These are phyloP conservation scores for Colletotrichum sp. DNA, from an alignment of 2,329 filamentous ascomycete species.

Conservation along the genomic window DNA sequence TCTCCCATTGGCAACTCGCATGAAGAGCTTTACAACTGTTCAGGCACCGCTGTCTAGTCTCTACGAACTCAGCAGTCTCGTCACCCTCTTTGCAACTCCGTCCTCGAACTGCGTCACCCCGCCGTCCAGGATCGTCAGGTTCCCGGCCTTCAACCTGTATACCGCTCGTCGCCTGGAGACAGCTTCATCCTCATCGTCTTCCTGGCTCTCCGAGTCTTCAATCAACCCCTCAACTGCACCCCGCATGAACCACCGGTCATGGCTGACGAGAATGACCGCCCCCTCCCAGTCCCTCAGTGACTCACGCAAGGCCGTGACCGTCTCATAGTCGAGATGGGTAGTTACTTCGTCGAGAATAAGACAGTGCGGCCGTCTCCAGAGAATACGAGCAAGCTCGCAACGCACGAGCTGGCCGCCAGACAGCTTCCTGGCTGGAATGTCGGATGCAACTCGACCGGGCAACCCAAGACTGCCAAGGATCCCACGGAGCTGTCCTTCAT, in stretches of 20 bases:
- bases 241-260: conserved; percentile 83
- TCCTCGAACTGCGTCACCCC: conserved; percentile 72
- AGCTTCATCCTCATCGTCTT: conserved; percentile 49
- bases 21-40: background rate
- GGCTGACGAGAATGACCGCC: conserved; percentile 77
- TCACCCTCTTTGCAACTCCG: conserved; percentile 64
- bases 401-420: conserved; percentile 81
- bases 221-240: conserved; percentile 70
- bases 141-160: conserved; percentile 65
- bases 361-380: conserved; percentile 73
- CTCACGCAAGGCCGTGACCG: conserved; percentile 72
- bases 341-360: conserved; percentile 83
- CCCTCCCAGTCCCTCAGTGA: conserved; percentile 74
- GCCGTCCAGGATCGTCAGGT: conserved; percentile 57
- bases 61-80: conserved; percentile 39
- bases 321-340: conserved; percentile 85
- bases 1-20: background rate
- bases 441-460: conserved; percentile 71
- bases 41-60: background rate
- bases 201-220: conserved; percentile 40
- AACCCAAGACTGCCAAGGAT: conserved; percentile 74
- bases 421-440: conserved; percentile 74
- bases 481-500: conserved; percentile 71
- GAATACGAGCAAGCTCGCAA: conserved; percentile 68
- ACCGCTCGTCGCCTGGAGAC: conserved; percentile 55